Conservation (phyloP, 2,329 filamentous ascomycete genomes). For the Pyricularia sp. region DNA sequence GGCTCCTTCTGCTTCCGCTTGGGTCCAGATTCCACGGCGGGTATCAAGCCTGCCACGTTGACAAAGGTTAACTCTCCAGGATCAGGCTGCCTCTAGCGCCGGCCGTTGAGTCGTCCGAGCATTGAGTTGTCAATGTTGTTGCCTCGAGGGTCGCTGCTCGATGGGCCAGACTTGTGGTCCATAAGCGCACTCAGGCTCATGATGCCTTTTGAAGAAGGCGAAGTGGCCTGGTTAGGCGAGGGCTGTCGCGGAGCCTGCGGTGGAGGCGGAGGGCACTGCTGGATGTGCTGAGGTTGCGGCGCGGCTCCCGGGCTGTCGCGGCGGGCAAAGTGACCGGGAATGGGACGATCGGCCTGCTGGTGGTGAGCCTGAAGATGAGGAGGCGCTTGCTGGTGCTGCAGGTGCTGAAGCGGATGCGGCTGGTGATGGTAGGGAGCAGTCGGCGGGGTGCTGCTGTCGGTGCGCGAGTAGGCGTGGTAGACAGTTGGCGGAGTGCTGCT, state of each 20-base stretch:
- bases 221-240: not conserved
- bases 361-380: not conserved
- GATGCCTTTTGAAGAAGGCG: not conserved
- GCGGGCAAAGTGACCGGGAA: not conserved
- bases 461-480: not conserved
- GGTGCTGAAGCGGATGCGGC: conserved; percentile 25
- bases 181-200: conserved; percentile 3
- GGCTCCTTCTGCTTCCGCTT: not conserved
- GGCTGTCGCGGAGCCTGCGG: not conserved
- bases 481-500: conserved; percentile 34
- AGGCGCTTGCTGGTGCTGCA: conserved; percentile 31
- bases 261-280: not conserved
- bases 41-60: not conserved
- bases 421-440: not conserved
- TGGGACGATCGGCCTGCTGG: not conserved
- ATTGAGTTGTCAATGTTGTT: conserved; percentile 3
- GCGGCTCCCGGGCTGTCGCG: not conserved
- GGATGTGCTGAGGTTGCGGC: not conserved
- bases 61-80: not conserved
- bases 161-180: not conserved
- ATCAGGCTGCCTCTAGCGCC: not conserved
- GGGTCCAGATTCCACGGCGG: not conserved
- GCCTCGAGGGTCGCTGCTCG: not conserved
- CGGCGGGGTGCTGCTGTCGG: conserved; percentile 1
- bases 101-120: conserved; percentile 2